phyloP scores from a whole-genome alignment of 768 basidiomycete species.

The Boletus rex-veris region DNA sequence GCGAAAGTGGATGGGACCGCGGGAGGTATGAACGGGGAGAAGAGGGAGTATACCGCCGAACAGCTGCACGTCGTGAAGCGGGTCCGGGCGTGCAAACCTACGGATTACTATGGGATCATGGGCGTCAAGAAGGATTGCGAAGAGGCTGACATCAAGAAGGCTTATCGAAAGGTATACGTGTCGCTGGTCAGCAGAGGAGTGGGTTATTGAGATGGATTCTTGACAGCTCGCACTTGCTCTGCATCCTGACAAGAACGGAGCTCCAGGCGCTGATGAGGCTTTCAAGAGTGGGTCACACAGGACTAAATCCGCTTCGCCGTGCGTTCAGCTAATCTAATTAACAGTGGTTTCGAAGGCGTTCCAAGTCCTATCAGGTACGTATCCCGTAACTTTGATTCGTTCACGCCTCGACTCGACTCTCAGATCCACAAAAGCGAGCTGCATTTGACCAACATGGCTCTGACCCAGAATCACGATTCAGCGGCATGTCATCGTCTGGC shows the following conservation, averaged over 20 bases:
- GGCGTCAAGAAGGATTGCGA: slow-evolving; percentile 75
- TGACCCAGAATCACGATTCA: slow-evolving; percentile 83
- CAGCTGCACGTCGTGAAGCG: slow-evolving; percentile 81
- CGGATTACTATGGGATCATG: slow-evolving; percentile 93
- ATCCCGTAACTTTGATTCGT: neutral
- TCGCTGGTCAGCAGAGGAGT: slow-evolving; percentile 6
- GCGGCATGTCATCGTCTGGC: slow-evolving; percentile 62
- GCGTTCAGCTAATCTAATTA: slow-evolving; percentile 2
- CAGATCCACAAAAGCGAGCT: slow-evolving; percentile 87
- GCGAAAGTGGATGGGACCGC: slow-evolving; percentile 45
- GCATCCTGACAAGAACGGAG: slow-evolving; percentile 93
- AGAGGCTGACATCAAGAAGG: slow-evolving; percentile 85
- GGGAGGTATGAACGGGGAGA: slow-evolving; percentile 63
- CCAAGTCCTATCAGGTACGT: slow-evolving; percentile 80
- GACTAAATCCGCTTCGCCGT: neutral
- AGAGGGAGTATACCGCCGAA: slow-evolving; percentile 85
- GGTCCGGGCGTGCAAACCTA: slow-evolving; percentile 79
- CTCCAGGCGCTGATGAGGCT: slow-evolving; percentile 97
- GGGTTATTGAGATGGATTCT: slow-evolving; percentile 7
- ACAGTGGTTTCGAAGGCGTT: slow-evolving; percentile 98
- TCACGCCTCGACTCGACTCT: slow-evolving; percentile 3
- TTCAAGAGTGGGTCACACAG: slow-evolving; percentile 76
- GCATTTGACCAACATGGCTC: slow-evolving; percentile 78
- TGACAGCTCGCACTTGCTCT: slow-evolving; percentile 78
- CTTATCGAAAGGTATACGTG: slow-evolving; percentile 83